Evolutionary conservation across 1,284 basidiomycete genomes (phyloP).

Genomic region (Ganoderma lucidum): DNA sequence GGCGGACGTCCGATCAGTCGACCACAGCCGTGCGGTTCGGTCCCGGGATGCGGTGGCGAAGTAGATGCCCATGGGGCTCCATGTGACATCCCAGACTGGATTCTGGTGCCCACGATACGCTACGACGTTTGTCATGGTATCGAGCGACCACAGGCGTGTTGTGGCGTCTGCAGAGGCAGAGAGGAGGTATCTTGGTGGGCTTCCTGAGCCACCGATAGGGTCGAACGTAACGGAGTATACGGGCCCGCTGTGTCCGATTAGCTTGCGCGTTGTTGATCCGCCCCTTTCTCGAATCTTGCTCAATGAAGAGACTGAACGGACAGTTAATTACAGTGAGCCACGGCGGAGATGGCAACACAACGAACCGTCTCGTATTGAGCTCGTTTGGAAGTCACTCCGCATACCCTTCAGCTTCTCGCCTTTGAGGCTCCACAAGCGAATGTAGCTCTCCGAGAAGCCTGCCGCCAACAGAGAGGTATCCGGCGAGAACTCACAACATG

Average conservation of each 20-base stretch:
- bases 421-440: constrained; percentile 95
- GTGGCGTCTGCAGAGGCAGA: constrained; percentile 96
- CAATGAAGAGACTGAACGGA: constrained; percentile 60
- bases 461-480: constrained; percentile 96
- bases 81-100: constrained; percentile 98
- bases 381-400: constrained; percentile 78
- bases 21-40: constrained; percentile 95
- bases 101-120: constrained; percentile 97
- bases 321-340: constrained; percentile 16
- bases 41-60: constrained; percentile 97
- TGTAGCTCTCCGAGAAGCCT: constrained; percentile 96
- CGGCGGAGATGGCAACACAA: constrained; percentile 19
- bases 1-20: constrained; percentile 89
- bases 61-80: constrained; percentile 98
- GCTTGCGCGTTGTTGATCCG: constrained; percentile 85
- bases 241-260: constrained; percentile 96
- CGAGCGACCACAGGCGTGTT: constrained; percentile 93
- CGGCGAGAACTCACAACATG: constrained; percentile 89
- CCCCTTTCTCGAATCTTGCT: constrained; percentile 80
- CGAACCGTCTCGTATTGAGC: constrained; percentile 75
- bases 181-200: constrained; percentile 87
- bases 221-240: constrained; percentile 97
- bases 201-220: constrained; percentile 86
- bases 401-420: constrained; percentile 87
- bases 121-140: constrained; percentile 93